Conservation (phyloP, 2,329 filamentous ascomycete genomes). For the Diplodia corticola region DNA sequence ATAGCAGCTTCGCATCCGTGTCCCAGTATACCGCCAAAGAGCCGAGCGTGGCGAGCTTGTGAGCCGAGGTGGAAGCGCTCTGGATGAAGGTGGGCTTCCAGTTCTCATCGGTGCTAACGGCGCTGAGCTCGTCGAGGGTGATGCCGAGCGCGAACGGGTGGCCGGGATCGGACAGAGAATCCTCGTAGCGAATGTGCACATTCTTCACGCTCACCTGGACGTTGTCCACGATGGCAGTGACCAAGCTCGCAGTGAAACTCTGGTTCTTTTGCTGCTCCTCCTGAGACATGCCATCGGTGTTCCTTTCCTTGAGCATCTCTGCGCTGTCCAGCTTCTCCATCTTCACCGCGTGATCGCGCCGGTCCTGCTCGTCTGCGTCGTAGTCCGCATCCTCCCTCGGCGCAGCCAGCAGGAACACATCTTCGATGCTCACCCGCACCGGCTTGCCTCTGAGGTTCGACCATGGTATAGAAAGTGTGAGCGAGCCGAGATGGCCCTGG, state of each 20-base stretch:
- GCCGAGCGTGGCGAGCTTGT: slow-evolving; percentile 90
- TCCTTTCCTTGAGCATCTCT: slow-evolving; percentile 88
- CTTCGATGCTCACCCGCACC: slow-evolving; percentile 91
- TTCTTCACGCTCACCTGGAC: slow-evolving; percentile 97
- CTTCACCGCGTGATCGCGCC: slow-evolving; percentile 84
- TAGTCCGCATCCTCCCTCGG: slow-evolving; percentile 95
- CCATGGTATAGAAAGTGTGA: slow-evolving; percentile 95
- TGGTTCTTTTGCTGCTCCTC: slow-evolving; percentile 98
- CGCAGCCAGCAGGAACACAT: slow-evolving; percentile 92
- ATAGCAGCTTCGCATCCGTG: slow-evolving; percentile 82
- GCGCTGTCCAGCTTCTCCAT: slow-evolving; percentile 98
- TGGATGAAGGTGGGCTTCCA: slow-evolving; percentile 98
- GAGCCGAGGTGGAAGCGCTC: slow-evolving; percentile 75
- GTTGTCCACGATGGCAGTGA: slow-evolving; percentile 97
- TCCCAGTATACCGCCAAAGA: slow-evolving; percentile 97
- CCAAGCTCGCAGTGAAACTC: slow-evolving; percentile 92
- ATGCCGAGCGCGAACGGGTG: slow-evolving; percentile 93
- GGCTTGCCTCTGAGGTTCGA: slow-evolving; percentile 93
- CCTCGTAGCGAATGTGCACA: slow-evolving; percentile 97
- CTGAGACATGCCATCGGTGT: slow-evolving; percentile 85
- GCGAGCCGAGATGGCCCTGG: slow-evolving; percentile 87
- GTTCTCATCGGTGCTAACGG: slow-evolving; percentile 89
- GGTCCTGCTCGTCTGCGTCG: slow-evolving; percentile 87
- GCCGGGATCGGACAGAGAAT: slow-evolving; percentile 90
- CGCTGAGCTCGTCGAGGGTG: slow-evolving; percentile 94